phyloP scores from a whole-genome alignment of 805 yeast genomes.

The Saturnispora diversa region DNA sequence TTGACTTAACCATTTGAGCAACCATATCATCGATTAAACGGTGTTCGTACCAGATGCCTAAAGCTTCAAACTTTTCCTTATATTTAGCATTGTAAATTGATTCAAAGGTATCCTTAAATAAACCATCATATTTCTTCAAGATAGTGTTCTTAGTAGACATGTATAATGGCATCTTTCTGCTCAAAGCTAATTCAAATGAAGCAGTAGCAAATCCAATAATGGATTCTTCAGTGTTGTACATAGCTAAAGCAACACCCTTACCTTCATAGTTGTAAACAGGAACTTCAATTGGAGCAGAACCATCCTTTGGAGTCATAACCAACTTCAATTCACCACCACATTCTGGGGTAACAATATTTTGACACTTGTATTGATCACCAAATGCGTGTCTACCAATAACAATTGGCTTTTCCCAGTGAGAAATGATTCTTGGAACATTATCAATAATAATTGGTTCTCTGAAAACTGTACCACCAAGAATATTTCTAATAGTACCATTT shows the following conservation, averaged over 20 bases:
- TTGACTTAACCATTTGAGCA: conserved; percentile 95
- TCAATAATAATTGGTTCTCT: conserved; percentile 88
- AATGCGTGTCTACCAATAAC: conserved; percentile 96
- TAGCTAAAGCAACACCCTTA: conserved; percentile 79
- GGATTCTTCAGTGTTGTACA: conserved; percentile 94
- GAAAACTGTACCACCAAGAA: conserved; percentile 93
- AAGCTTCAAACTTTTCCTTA: conserved; percentile 60
- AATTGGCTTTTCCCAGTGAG: conserved; percentile 92
- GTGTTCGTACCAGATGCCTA: conserved; percentile 95
- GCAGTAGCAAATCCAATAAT: conserved; percentile 88
- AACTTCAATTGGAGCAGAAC: conserved; percentile 44
- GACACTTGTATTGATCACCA: conserved; percentile 95
- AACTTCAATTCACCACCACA: conserved; percentile 73
- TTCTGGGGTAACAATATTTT: conserved; percentile 69
- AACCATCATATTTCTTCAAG: conserved; percentile 87
- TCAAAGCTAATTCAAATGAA: conserved; percentile 80
- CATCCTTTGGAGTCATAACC: conserved; percentile 64
- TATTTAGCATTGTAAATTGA: conserved; percentile 63
- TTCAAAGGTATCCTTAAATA: conserved; percentile 91
- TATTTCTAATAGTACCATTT: conserved; percentile 93
- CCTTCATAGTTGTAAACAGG: conserved; percentile 63
- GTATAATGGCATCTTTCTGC: conserved; percentile 70
- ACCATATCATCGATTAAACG: conserved; percentile 97
- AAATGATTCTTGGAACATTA: conserved; percentile 81
- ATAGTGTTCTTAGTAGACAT: conserved; percentile 93